Conservation (phyloP, 164 flowering plant genomes). For the Protea cynaroides region DNA sequence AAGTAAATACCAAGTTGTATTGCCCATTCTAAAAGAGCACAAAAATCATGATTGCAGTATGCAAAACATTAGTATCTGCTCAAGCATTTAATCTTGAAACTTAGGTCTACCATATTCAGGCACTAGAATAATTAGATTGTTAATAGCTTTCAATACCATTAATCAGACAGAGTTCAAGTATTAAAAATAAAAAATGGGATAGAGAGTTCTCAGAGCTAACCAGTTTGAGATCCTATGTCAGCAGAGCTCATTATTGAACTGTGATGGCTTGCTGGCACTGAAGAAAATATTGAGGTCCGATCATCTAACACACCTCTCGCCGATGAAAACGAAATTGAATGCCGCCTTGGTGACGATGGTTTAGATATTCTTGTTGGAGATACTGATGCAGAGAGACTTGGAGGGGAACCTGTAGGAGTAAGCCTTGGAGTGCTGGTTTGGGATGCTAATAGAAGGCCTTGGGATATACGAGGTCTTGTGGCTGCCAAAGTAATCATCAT, state of each 20-base stretch:
- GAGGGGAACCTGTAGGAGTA: constrained; percentile 91
- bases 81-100: too few species aligned
- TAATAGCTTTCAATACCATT: neutral
- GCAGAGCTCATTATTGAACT: constrained; percentile 44
- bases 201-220: constrained; percentile 28
- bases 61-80: too few species aligned
- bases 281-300: constrained; percentile 50
- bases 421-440: constrained; percentile 67
- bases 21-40: too few species aligned
- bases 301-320: constrained; percentile 64
- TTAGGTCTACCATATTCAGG: too few species aligned
- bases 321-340: constrained; percentile 70
- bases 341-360: constrained; percentile 66
- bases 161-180: neutral
- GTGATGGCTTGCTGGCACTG: constrained; percentile 43
- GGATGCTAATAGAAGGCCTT: constrained; percentile 54
- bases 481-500: constrained; percentile 26
- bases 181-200: too few species aligned
- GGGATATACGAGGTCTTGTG: constrained; percentile 48
- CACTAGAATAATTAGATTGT: neutral
- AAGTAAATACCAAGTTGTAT: too few species aligned
- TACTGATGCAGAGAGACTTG: constrained; percentile 50
- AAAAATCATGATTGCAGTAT: too few species aligned
- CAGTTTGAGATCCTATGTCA: constrained; percentile 57
- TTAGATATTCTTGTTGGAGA: constrained; percentile 66